A percentile compares a stretch with the other conserved stretches of the same genome.
Conservation (phyloP, 2,329 filamentous ascomycete genomes). For the Aspergillus persii region DNA sequence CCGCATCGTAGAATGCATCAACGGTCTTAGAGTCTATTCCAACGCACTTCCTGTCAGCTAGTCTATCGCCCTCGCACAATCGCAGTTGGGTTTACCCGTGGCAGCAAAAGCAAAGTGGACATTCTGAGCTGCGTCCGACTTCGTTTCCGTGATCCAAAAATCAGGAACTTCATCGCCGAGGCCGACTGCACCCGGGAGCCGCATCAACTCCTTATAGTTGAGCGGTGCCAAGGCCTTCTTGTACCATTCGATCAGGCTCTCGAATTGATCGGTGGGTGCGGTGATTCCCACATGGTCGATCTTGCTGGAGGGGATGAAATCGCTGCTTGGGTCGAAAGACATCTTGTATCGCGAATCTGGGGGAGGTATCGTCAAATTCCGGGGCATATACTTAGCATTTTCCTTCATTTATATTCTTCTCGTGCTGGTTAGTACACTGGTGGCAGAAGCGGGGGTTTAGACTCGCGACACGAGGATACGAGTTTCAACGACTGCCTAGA, state of each 20-base stretch:
- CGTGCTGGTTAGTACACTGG: no score
- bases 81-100: constrained; percentile 15
- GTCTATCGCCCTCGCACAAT: not conserved
- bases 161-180: constrained; percentile 28
- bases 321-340: not conserved
- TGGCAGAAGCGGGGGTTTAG: not conserved
- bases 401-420: not conserved
- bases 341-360: not conserved
- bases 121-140: constrained; percentile 5
- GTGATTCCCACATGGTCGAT: constrained; percentile 27
- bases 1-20: constrained; percentile 47
- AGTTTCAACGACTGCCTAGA: not conserved
- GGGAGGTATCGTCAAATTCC: no score
- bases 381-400: not conserved
- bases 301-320: constrained; percentile 9
- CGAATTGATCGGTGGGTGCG: constrained; percentile 28
- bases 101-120: constrained; percentile 27
- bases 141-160: constrained; percentile 28
- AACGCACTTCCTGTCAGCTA: not conserved
- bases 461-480: not conserved
- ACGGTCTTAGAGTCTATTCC: constrained; percentile 41
- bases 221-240: constrained; percentile 27
- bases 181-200: constrained; percentile 27
- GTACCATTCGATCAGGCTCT: constrained; percentile 29
- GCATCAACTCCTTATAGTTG: constrained; percentile 28